phyloP scores from a whole-genome alignment of 1,284 basidiomycete species.

The Ceratobasidium sp. region DNA sequence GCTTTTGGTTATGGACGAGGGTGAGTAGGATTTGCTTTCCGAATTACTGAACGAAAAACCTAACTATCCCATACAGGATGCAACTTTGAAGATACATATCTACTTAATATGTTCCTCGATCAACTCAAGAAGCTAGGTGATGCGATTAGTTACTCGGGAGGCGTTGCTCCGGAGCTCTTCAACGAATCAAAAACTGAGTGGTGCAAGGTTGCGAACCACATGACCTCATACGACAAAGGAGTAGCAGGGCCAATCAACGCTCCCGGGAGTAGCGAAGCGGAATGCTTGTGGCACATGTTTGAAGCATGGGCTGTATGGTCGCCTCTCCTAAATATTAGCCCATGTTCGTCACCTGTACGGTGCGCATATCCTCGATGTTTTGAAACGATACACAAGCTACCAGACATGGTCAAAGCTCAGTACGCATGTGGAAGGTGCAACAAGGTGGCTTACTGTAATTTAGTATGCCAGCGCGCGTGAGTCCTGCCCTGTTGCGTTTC shows the following conservation, averaged over 20 bases:
- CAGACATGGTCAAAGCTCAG: background rate
- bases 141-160: background rate
- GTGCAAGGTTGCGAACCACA: background rate
- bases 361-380: background rate
- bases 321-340: background rate
- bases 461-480: background rate
- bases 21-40: background rate
- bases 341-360: background rate
- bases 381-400: background rate
- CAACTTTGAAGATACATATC: background rate
- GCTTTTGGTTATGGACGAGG: background rate
- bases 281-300: background rate
- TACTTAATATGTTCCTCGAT: background rate
- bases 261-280: background rate
- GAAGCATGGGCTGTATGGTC: too few relatives aligned
- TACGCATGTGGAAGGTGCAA: background rate
- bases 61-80: background rate
- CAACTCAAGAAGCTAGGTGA: background rate
- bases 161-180: background rate
- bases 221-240: background rate
- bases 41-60: background rate
- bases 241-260: background rate
- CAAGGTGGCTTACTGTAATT: background rate
- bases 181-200: background rate
- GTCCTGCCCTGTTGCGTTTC: background rate